Evolutionary conservation across 2,329 filamentous ascomycete species (phyloP).

Genomic region (Ploettnerulaceae sp.): DNA sequence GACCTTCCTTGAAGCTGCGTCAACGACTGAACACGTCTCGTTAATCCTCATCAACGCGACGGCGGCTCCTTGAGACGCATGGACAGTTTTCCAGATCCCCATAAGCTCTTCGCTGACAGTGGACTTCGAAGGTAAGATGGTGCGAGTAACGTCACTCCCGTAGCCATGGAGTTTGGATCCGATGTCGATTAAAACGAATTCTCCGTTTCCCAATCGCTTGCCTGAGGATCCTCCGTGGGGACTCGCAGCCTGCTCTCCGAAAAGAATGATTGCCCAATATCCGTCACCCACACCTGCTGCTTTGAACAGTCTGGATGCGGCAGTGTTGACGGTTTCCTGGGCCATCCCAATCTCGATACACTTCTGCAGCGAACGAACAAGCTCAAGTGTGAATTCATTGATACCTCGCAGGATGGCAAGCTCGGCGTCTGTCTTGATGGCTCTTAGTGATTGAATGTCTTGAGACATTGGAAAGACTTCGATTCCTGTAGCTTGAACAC

Average conservation of each 20-base stretch:
- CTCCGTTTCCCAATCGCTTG: conserved; percentile 46
- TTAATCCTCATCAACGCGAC: conserved; percentile 47
- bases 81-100: conserved; percentile 55
- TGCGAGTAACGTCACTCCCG: conserved; percentile 57
- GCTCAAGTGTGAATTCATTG: conserved; percentile 57
- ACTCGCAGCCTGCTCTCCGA: conserved; percentile 41
- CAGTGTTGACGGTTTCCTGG: conserved; percentile 49
- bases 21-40: conserved; percentile 51
- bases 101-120: conserved; percentile 32
- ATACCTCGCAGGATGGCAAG: conserved; percentile 53
- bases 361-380: conserved; percentile 50
- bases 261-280: conserved; percentile 60
- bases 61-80: conserved; percentile 53
- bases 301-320: conserved; percentile 48
- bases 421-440: conserved; percentile 52
- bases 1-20: conserved; percentile 52
- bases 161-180: conserved; percentile 53
- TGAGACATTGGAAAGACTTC: conserved; percentile 47
- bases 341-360: conserved; percentile 51
- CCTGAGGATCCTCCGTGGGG: conserved; percentile 39
- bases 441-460: conserved; percentile 51
- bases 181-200: conserved; percentile 58
- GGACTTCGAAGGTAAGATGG: conserved; percentile 38
- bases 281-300: conserved; percentile 47
- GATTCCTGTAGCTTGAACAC: conserved; percentile 48